Evolutionary conservation across 331 rosid species (phyloP).

Genomic region (Arachis monticola): DNA sequence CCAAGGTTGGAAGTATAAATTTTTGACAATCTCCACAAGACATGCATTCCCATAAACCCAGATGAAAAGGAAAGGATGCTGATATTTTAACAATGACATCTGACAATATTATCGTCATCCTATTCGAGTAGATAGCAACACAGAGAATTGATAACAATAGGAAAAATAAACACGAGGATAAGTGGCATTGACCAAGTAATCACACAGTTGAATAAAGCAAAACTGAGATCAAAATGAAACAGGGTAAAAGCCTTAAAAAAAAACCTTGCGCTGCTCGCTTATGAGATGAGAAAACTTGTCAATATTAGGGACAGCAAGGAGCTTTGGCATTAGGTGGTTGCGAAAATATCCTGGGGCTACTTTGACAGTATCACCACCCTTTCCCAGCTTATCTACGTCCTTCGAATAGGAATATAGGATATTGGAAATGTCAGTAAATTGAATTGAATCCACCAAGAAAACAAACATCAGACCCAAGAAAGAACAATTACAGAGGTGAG

Average conservation of each 20-base stretch:
- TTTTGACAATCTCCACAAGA: neutral
- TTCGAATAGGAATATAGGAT: slow-evolving; percentile 28
- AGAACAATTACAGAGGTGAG: slow-evolving; percentile 62
- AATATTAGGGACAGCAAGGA: slow-evolving; percentile 90
- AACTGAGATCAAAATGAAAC: neutral
- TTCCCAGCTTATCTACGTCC: slow-evolving; percentile 85
- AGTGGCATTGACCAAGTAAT: slow-evolving; percentile 18
- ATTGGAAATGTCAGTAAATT: neutral
- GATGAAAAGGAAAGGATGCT: slow-evolving; percentile 3
- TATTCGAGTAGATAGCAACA: slow-evolving; percentile 12
- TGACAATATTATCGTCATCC: slow-evolving; percentile 3
- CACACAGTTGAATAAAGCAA: neutral
- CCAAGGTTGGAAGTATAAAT: slow-evolving; percentile 6
- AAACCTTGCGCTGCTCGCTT: slow-evolving; percentile 77
- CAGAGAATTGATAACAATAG: neutral
- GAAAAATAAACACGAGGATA: slow-evolving; percentile 7
- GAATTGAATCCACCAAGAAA: slow-evolving; percentile 20
- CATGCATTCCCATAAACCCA: slow-evolving; percentile 19
- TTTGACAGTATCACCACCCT: slow-evolving; percentile 87
- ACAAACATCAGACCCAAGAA: neutral
- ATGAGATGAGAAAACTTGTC: slow-evolving; percentile 85
- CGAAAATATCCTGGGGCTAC: slow-evolving; percentile 95
- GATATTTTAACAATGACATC: slow-evolving; percentile 8
- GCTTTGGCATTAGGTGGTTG: slow-evolving; percentile 94
- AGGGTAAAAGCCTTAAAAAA: neutral